A percentile compares a stretch with the other conserved stretches of the same genome.
phyloP scores from a whole-genome alignment of 768 basidiomycete genomes.

The Dacryopinax primogenitus region DNA sequence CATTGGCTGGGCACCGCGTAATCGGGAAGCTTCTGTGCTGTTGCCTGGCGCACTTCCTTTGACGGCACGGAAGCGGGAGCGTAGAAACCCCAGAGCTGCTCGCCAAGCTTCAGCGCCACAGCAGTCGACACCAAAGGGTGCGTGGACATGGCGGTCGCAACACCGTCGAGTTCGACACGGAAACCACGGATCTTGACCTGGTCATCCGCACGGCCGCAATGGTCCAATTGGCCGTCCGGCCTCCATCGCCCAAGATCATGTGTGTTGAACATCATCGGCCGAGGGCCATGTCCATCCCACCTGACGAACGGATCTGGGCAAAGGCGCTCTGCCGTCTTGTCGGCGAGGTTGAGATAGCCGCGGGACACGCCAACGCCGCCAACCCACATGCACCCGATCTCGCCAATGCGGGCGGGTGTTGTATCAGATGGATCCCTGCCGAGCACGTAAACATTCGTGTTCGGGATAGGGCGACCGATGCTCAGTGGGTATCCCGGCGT shows the following conservation, averaged over 20 bases:
- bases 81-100: constrained; percentile 44
- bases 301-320: constrained; percentile 36
- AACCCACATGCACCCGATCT: constrained; percentile 45
- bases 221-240: constrained; percentile 41
- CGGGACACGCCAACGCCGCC: constrained; percentile 45
- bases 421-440: constrained; percentile 17
- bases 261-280: constrained; percentile 46
- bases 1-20: constrained; percentile 45
- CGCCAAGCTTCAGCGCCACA: constrained; percentile 39
- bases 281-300: constrained; percentile 1
- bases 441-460: constrained; percentile 34
- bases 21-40: constrained; percentile 43
- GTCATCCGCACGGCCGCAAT: constrained; percentile 48
- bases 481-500: constrained; percentile 30
- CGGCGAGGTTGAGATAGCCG: constrained; percentile 45
- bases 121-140: constrained; percentile 35
- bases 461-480: constrained; percentile 44
- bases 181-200: constrained; percentile 57
- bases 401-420: constrained; percentile 26
- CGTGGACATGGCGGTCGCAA: constrained; percentile 45
- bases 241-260: constrained; percentile 48
- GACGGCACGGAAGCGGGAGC: constrained; percentile 31
- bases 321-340: constrained; percentile 43
- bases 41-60: constrained; percentile 34
- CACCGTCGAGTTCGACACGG: constrained; percentile 51